These are phyloP conservation scores for Chrysoporthe austroafricana DNA, from an alignment of 2,329 filamentous ascomycete genomes.

Conservation along the genomic window DNA sequence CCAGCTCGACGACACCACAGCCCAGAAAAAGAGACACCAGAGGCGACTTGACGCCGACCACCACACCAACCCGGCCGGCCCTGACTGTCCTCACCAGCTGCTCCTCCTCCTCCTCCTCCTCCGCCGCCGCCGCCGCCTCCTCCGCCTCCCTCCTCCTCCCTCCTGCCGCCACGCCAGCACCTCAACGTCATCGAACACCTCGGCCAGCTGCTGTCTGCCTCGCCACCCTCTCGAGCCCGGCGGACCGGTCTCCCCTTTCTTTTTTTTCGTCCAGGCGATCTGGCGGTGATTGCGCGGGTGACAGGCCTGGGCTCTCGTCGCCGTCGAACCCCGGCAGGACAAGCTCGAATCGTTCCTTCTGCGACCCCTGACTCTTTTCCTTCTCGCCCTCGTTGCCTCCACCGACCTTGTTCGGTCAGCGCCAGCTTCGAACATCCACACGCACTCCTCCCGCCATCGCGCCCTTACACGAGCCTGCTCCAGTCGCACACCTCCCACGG, in stretches of 20 bases:
- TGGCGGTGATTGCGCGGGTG: background rate
- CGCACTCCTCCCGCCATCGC: background rate
- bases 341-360: slow-evolving; percentile 29
- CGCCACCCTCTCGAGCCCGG: slow-evolving; percentile 2
- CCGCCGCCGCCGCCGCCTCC: background rate
- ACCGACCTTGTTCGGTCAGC: background rate
- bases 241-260: background rate
- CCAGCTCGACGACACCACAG: background rate
- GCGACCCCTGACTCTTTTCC: background rate
- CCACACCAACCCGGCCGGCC: background rate
- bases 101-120: slow-evolving; percentile 2
- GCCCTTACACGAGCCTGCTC: background rate
- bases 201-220: background rate
- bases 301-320: slow-evolving; percentile 5
- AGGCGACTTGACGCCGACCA: background rate
- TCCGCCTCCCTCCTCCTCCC: background rate
- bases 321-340: slow-evolving; percentile 14
- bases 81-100: slow-evolving; percentile 5
- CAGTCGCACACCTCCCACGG: background rate
- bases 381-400: background rate
- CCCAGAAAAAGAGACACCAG: background rate
- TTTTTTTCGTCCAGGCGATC: background rate
- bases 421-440: background rate
- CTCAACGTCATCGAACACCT: background rate
- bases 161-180: background rate